Percentiles rank a stretch among this genome's conserved stretches.
These are phyloP conservation scores for Massospora cicadina DNA, from an alignment of 371 early-diverging fungal species.

Conservation along the genomic window DNA sequence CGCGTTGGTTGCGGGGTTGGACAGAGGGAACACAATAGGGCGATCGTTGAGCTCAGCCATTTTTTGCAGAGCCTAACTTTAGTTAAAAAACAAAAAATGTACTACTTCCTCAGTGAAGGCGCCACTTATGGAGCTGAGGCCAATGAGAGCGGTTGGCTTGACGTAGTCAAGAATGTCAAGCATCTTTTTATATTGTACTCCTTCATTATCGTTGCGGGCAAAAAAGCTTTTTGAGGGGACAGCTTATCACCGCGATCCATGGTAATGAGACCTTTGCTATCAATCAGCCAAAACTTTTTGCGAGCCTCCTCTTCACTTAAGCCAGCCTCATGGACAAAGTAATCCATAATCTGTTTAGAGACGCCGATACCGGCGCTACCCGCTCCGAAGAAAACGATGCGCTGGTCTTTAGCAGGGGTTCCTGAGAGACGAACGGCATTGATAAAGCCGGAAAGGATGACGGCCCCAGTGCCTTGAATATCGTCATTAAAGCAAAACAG, in stretches of 20 bases:
- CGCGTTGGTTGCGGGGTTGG: conserved; percentile 71
- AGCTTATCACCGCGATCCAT: conserved; percentile 66
- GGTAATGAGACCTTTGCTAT: conserved; percentile 69
- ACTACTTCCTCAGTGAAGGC: conserved; percentile 38
- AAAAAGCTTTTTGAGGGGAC: conserved; percentile 58
- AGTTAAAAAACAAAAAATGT: not conserved
- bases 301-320: conserved; percentile 52
- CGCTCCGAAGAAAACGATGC: conserved; percentile 76
- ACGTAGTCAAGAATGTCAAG: conserved; percentile 54
- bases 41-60: conserved; percentile 56
- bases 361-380: conserved; percentile 82
- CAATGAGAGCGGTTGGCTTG: conserved; percentile 63
- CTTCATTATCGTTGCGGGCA: conserved; percentile 57
- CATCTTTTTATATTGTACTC: conserved; percentile 44
- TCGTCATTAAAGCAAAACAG: conserved; percentile 58
- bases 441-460: conserved; percentile 77
- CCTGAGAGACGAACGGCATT: conserved; percentile 54
- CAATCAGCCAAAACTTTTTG: conserved; percentile 63
- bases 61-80: conserved; percentile 20
- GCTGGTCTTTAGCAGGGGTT: conserved; percentile 43
- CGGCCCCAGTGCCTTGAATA: conserved; percentile 81
- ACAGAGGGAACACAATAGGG: conserved; percentile 84
- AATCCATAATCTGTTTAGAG: conserved; percentile 58
- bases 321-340: conserved; percentile 43
- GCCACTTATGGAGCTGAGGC: conserved; percentile 52